phyloP scores from a whole-genome alignment of 305 asterid genomes.

The Withania somnifera region DNA sequence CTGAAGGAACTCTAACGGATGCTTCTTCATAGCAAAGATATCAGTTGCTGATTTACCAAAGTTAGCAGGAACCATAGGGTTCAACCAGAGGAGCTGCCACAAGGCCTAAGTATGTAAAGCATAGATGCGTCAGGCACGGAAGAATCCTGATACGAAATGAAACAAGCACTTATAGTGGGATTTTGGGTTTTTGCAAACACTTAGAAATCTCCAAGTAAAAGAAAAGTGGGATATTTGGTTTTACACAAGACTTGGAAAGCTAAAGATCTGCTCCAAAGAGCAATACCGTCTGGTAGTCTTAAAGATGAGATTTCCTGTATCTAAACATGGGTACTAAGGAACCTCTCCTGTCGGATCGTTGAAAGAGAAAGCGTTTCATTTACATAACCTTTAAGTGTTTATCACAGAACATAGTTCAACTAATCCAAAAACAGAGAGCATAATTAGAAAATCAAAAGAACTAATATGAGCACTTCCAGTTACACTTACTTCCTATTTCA shows the following conservation, averaged over 20 bases:
- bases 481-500: background rate
- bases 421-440: background rate
- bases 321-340: background rate
- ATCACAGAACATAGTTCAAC: background rate
- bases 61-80: slow-evolving; percentile 50
- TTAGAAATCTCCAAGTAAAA: background rate
- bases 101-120: slow-evolving; percentile 49
- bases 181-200: background rate
- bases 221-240: background rate
- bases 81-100: slow-evolving; percentile 95
- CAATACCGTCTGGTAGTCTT: background rate
- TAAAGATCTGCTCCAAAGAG: background rate
- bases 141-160: background rate
- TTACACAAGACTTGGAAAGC: background rate
- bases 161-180: background rate
- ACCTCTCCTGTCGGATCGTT: background rate
- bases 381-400: background rate
- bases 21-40: slow-evolving; percentile 50
- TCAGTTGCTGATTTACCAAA: slow-evolving; percentile 36
- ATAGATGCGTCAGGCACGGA: background rate
- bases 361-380: background rate
- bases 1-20: slow-evolving; percentile 75
- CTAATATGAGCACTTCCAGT: background rate
- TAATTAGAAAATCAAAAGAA: background rate
- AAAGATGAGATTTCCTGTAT: background rate